Percentiles rank a stretch among this genome's conserved stretches.
Evolutionary conservation across 2,329 filamentous ascomycete genomes (phyloP).

Genomic region (Venturia aucupariae): DNA sequence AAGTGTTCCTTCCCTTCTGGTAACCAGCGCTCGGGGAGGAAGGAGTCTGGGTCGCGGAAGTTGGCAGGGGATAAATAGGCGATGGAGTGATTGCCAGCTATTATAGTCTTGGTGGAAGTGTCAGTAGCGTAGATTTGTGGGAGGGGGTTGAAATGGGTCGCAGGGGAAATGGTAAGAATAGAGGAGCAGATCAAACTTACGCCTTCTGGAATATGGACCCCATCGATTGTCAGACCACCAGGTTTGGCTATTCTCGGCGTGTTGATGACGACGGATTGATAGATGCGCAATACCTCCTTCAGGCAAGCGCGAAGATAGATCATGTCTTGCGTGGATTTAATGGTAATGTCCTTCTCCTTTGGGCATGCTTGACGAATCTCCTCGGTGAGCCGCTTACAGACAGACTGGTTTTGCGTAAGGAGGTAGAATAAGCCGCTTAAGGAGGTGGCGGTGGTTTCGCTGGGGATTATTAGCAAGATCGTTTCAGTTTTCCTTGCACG

Average conservation of each 20-base stretch:
- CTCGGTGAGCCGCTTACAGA: not conserved
- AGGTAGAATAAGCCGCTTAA: slow-evolving; percentile 6
- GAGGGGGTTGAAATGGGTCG: not conserved
- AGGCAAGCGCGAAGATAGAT: not conserved
- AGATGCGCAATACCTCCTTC: slow-evolving; percentile 6
- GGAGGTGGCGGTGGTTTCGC: slow-evolving; percentile 10
- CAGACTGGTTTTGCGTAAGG: not conserved
- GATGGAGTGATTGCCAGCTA: not conserved
- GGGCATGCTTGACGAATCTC: slow-evolving; percentile 7
- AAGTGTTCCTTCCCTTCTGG: slow-evolving; percentile 20
- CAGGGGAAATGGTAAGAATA: not conserved
- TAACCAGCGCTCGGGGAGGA: slow-evolving; percentile 17
- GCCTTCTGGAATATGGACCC: not conserved
- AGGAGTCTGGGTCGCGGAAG: slow-evolving; percentile 7
- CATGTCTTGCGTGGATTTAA: not conserved
- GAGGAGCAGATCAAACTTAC: not conserved
- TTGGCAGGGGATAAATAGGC: not conserved
- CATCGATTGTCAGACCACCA: slow-evolving; percentile 14
- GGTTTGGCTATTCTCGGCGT: slow-evolving; percentile 23
- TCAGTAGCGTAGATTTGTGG: not conserved
- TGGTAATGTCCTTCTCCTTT: not conserved
- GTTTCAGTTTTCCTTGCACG: not conserved
- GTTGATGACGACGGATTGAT: slow-evolving; percentile 19
- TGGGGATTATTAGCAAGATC: not conserved
- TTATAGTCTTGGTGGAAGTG: slow-evolving; percentile 4